A percentile compares a stretch with the other conserved stretches of the same genome.
Evolutionary conservation across 176 grass and related monocot species (phyloP).

Genomic region (Zoysia japonica): DNA sequence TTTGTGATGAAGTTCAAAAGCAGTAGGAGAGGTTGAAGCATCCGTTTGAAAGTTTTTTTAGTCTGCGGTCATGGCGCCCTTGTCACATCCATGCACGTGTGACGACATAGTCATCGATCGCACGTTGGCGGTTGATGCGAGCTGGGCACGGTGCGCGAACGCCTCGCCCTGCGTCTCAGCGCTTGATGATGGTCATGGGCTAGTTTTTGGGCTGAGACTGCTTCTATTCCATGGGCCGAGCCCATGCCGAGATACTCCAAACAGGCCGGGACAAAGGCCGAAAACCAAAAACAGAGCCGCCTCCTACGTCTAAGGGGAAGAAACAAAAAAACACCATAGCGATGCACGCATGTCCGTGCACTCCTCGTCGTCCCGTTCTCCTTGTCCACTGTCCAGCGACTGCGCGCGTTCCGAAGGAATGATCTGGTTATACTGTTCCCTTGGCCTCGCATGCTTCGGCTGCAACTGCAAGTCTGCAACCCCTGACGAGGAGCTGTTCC

Average conservation of each 20-base stretch:
- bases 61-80: background rate
- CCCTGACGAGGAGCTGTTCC: background rate
- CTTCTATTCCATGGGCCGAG: too few relatives aligned
- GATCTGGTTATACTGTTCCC: slow-evolving; percentile 13
- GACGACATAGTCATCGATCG: background rate
- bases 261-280: too few relatives aligned
- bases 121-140: background rate
- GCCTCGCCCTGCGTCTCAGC: background rate
- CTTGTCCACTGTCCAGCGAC: background rate
- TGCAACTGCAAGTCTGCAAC: background rate
- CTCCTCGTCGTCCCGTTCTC: too few relatives aligned
- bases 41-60: too few relatives aligned
- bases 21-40: too few relatives aligned
- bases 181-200: background rate
- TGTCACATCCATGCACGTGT: slow-evolving; percentile 32
- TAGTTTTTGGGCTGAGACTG: too few relatives aligned
- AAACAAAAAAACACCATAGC: too few relatives aligned
- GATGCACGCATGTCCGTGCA: too few relatives aligned
- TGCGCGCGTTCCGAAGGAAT: background rate
- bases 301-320: too few relatives aligned
- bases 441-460: slow-evolving; percentile 26
- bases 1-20: too few relatives aligned
- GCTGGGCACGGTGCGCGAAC: background rate
- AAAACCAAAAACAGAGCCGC: too few relatives aligned
- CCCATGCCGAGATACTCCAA: too few relatives aligned